Conservation (phyloP, 2,329 filamentous ascomycete species). For the Chaetomiaceae sp. region DNA sequence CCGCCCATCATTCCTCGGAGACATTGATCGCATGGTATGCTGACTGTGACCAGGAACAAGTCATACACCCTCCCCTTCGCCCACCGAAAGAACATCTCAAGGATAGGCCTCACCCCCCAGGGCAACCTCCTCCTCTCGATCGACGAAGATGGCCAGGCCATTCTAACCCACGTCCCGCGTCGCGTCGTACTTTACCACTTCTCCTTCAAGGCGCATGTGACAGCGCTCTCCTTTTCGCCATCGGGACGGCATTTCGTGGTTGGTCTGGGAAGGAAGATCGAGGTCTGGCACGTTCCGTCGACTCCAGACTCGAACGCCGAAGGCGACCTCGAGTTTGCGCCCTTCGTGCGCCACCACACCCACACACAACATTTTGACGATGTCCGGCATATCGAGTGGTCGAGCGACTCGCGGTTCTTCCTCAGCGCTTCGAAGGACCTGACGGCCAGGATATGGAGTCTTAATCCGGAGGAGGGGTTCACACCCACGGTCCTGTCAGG, state of each 20-base stretch:
- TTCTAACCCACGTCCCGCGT: constrained; percentile 84
- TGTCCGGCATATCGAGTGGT: constrained; percentile 88
- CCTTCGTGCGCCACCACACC: constrained; percentile 82
- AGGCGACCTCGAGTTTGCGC: constrained; percentile 88
- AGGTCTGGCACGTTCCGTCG: constrained; percentile 94
- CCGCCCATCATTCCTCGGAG: neutral
- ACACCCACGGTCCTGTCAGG: constrained; percentile 84
- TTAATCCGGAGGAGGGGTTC: constrained; percentile 82
- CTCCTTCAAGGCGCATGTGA: constrained; percentile 81
- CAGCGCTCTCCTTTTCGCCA: constrained; percentile 83
- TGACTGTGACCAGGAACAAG: constrained; percentile 60
- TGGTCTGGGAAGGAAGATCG: constrained; percentile 77
- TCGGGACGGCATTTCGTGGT: constrained; percentile 89
- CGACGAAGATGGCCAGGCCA: constrained; percentile 90
- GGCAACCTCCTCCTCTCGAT: constrained; percentile 90
- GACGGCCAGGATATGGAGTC: constrained; percentile 91
- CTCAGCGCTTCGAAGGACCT: constrained; percentile 87
- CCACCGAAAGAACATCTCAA: constrained; percentile 87
- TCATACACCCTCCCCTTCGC: constrained; percentile 84
- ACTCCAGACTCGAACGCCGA: constrained; percentile 74
- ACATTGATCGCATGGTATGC: constrained; percentile 22
- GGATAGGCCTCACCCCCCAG: constrained; percentile 80
- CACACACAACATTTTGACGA: constrained; percentile 86
- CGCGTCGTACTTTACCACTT: constrained; percentile 90
- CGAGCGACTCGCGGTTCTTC: constrained; percentile 92